Percentiles rank a stretch among this genome's conserved stretches.
phyloP scores from a whole-genome alignment of 192 early-diverging fungal genomes.

The Coemansia sp. region DNA sequence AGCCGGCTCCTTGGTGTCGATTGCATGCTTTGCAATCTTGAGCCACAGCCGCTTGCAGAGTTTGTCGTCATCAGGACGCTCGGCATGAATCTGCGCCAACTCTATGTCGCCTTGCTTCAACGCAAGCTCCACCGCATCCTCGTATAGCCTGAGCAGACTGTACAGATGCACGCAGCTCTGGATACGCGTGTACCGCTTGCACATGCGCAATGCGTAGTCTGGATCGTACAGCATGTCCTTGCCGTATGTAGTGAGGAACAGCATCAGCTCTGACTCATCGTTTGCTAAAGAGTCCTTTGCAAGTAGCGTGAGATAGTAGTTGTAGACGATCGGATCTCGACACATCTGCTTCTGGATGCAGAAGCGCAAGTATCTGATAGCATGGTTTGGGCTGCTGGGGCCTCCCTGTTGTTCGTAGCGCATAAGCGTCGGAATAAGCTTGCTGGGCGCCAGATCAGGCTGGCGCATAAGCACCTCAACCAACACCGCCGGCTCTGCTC shows the following conservation, averaged over 20 bases:
- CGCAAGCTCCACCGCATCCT: conserved; percentile 91
- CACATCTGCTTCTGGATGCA: conserved; percentile 76
- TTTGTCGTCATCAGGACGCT: conserved; percentile 87
- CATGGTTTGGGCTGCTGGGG: conserved; percentile 65
- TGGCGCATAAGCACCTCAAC: conserved; percentile 88
- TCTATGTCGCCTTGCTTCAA: conserved; percentile 85
- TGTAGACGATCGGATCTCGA: conserved; percentile 89
- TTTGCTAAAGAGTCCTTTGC: conserved; percentile 37
- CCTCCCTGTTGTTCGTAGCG: conserved; percentile 67
- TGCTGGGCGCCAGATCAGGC: conserved; percentile 75
- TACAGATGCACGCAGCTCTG: conserved; percentile 92
- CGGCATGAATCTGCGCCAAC: conserved; percentile 88
- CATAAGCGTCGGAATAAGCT: conserved; percentile 86
- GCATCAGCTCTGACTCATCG: conserved; percentile 71
- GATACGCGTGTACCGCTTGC: conserved; percentile 77
- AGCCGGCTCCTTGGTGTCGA: conserved; percentile 83
- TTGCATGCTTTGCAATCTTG: conserved; percentile 88
- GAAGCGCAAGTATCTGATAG: conserved; percentile 84
- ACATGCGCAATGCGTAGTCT: conserved; percentile 90
- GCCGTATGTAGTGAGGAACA: conserved; percentile 71
- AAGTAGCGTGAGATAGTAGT: conserved; percentile 75
- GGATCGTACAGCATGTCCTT: conserved; percentile 83
- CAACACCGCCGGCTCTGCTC: conserved; percentile 78
- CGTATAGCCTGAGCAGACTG: conserved; percentile 81
- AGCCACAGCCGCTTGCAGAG: conserved; percentile 90